Conservation (phyloP, 2,329 filamentous ascomycete species). For the Xylogone sp. region DNA sequence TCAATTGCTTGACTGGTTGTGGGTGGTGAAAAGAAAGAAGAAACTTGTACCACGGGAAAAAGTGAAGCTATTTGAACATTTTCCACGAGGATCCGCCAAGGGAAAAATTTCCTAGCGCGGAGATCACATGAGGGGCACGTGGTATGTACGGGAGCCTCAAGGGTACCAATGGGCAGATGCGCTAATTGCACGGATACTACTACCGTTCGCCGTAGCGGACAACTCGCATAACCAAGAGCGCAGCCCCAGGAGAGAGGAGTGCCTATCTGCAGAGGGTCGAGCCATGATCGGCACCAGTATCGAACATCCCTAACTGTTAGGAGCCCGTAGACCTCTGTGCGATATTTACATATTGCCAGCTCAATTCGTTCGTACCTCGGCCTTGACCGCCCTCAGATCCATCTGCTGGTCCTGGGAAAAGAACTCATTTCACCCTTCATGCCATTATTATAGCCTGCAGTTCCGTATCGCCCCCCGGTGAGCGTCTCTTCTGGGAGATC, state of each 20-base stretch:
- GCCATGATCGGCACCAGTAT: background rate
- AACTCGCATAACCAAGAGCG: background rate
- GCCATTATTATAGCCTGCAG: background rate
- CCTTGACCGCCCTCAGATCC: background rate
- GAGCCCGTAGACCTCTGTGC: background rate
- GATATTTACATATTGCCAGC: background rate
- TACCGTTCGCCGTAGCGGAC: background rate
- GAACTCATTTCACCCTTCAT: background rate
- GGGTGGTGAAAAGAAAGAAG: background rate
- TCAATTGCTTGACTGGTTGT: background rate
- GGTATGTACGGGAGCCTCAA: background rate
- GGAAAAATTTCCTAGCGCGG: background rate
- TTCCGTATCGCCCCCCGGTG: background rate
- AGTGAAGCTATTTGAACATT: background rate
- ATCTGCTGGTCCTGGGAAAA: background rate
- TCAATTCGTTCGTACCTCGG: background rate
- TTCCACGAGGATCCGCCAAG: background rate
- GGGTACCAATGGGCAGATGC: background rate
- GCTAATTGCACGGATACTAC: background rate
- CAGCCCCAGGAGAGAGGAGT: background rate
- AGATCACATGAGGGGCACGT: background rate
- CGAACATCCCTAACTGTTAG: background rate
- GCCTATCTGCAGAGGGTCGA: background rate
- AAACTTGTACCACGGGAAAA: background rate
- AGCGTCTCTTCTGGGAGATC: background rate